phyloP scores from a whole-genome alignment of 2,329 filamentous ascomycete species.

The Neospermospora avenae region DNA sequence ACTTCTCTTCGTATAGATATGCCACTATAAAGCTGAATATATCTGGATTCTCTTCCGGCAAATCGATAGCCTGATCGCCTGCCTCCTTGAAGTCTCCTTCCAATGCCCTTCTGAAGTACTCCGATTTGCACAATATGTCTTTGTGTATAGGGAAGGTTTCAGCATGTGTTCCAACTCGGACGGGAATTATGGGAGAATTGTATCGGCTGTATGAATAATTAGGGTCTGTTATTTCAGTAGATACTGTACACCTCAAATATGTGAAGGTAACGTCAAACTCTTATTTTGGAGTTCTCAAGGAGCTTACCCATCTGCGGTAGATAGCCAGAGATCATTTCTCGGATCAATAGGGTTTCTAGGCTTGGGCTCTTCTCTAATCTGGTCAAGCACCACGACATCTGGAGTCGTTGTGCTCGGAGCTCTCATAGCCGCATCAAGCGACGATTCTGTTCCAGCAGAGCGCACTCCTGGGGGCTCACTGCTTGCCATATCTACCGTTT shows the following conservation, averaged over 20 bases:
- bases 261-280: neutral
- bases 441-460: constrained; percentile 5
- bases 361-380: constrained; percentile 33
- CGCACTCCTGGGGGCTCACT: neutral
- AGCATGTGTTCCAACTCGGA: constrained; percentile 44
- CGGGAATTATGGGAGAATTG: constrained; percentile 43
- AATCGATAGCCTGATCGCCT: constrained; percentile 43
- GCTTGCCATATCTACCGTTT: neutral
- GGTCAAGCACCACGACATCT: constrained; percentile 40
- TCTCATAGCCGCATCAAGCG: constrained; percentile 42
- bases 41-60: constrained; percentile 49
- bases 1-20: constrained; percentile 48
- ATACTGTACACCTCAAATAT: neutral
- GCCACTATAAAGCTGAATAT: constrained; percentile 51
- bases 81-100: constrained; percentile 47
- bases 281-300: neutral
- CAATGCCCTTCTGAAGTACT: constrained; percentile 49
- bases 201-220: constrained; percentile 38
- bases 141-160: constrained; percentile 49
- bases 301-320: constrained; percentile 47
- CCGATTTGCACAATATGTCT: constrained; percentile 44
- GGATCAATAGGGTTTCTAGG: constrained; percentile 38
- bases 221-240: neutral
- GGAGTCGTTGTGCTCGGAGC: constrained; percentile 39
- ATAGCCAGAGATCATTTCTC: constrained; percentile 47